Base-by-base conservation (phyloP, 495 filamentous ascomycete genomes). In the Venustampulla echinocandica region DNA sequence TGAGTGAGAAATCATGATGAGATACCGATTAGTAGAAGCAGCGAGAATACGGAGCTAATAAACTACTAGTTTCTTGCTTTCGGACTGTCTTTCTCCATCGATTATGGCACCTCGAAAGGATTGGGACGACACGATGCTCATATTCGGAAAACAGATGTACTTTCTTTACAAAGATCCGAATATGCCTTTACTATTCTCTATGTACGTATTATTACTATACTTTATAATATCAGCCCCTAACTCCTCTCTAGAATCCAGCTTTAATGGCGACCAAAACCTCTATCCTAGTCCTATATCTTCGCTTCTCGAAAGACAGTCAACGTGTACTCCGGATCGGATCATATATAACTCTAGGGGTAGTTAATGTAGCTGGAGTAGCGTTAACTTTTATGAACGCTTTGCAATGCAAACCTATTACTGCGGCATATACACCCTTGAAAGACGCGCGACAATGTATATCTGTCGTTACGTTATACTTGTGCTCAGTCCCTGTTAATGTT, bases 191-290 rank as follows among this genome's bases (percentile, higher is more conserved):
- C 53, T 2, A 53, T 60, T 34, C 51, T 60, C 18, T 60, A 60
- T 48, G 55, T n/a, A n/a, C n/a, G n/a, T n/a, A n/a, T n/a, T n/a
- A n/a, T n/a, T n/a, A n/a, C n/a, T n/a, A n/a, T n/a, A n/a, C n/a
- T n/a, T n/a, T n/a, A n/a, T n/a, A n/a, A n/a, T n/a, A n/a, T n/a
- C n/a, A n/a, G n/a, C n/a, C n/a, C n/a, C n/a, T n/a, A n/a, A n/a
- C n/a, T n/a, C n/a, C n/a, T n/a, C n/a, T n/a, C n/a, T n/a, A 95
- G 87, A 93, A 95, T 59, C 89, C 90, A 10, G 83, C 87, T 3
- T 73, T 95, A 42, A 87, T 87, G 82, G 76, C 79, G 1, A 81
- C 87, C 40, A 97, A 95, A 65, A 87, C 87, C 3, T 90, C 86
- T n/a, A 87, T 97, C 52, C 74, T 95, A 40, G 65, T 90, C 47